Percentiles rank a stretch among this genome's conserved stretches.
phyloP scores from a whole-genome alignment of 345 rosid genomes.

The Odontarrhena argentea region DNA sequence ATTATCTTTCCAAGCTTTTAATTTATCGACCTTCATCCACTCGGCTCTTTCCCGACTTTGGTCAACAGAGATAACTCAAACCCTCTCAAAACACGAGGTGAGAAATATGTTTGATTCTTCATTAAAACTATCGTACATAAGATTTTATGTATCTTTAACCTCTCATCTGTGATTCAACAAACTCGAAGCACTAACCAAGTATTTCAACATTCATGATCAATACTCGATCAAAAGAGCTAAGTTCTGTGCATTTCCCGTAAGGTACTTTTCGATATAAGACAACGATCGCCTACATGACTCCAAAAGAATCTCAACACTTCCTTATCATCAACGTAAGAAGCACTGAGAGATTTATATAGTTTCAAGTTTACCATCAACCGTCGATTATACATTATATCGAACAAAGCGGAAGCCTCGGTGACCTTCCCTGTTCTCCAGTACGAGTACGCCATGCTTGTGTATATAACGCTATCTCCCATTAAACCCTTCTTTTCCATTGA shows the following conservation, averaged over 20 bases:
- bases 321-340: constrained; percentile 60
- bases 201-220: constrained; percentile 20
- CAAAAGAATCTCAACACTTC: constrained; percentile 64
- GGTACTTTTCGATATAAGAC: constrained; percentile 64
- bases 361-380: constrained; percentile 74
- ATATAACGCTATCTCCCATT: constrained; percentile 70
- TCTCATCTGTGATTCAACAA: neutral
- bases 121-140: too few relatives aligned
- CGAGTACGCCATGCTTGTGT: constrained; percentile 66
- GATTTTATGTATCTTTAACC: too few relatives aligned
- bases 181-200: neutral
- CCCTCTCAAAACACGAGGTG: too few relatives aligned
- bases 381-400: constrained; percentile 75
- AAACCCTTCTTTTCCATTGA: constrained; percentile 73
- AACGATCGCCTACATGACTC: constrained; percentile 66
- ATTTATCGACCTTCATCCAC: too few relatives aligned
- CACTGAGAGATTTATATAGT: constrained; percentile 59
- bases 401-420: constrained; percentile 51
- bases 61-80: too few relatives aligned
- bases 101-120: neutral
- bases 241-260: constrained; percentile 52
- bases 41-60: too few relatives aligned
- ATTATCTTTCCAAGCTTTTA: too few relatives aligned
- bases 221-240: constrained; percentile 24
- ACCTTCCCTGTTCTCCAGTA: constrained; percentile 79